Percentiles rank a stretch among this genome's conserved stretches.
phyloP scores from a whole-genome alignment of 805 yeast genomes.

The Lachancea mirantina region DNA sequence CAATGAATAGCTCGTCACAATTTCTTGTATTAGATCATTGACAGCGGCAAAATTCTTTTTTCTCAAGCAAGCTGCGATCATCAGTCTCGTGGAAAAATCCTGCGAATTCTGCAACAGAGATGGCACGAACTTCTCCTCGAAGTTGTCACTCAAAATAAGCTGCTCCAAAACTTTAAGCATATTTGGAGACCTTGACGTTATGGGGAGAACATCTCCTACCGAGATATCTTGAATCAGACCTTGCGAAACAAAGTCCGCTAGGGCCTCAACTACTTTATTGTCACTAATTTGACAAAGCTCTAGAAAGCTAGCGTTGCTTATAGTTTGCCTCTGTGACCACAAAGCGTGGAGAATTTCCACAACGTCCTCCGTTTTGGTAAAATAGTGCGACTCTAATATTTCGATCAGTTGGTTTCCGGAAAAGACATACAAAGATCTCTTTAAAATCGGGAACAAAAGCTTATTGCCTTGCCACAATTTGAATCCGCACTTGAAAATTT shows the following conservation, averaged over 20 bases:
- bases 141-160: not conserved
- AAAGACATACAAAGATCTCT: conserved; percentile 1
- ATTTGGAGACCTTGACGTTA: not conserved
- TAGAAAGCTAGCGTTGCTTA: conserved; percentile 1
- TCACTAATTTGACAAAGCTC: not conserved
- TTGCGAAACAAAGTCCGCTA: not conserved
- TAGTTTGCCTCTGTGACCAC: not conserved
- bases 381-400: not conserved
- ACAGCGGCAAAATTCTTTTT: too few species aligned
- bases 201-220: conserved; percentile 5
- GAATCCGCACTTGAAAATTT: conserved; percentile 7
- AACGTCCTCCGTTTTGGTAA: not conserved
- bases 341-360: conserved; percentile 1
- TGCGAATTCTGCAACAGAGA: too few species aligned
- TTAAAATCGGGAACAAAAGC: not conserved
- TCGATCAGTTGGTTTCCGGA: conserved; percentile 2
- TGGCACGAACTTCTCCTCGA: not conserved
- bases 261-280: not conserved
- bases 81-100: not conserved
- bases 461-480: conserved; percentile 1
- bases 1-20: too few species aligned
- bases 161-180: not conserved
- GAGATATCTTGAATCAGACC: not conserved
- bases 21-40: too few species aligned
- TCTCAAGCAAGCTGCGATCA: not conserved